phyloP scores from a whole-genome alignment of 2,329 filamentous ascomycete species.

The Bipolaris gigantea region DNA sequence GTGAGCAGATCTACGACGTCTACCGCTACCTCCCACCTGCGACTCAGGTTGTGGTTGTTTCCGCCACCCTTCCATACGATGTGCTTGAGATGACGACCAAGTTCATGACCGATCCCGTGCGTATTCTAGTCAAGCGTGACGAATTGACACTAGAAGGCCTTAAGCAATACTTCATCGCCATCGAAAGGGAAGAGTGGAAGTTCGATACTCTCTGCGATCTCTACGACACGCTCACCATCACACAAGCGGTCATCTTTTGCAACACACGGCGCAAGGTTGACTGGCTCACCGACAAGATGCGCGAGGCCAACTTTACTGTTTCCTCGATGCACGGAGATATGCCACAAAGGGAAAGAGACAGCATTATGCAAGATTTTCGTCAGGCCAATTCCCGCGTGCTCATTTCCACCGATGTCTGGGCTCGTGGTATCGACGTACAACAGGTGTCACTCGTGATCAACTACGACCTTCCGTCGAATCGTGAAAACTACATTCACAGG shows the following conservation, averaged over 20 bases:
- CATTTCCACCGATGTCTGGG: conserved; percentile 98
- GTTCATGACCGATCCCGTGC: conserved; percentile 98
- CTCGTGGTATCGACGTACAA: conserved; percentile 97
- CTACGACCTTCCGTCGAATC: conserved; percentile 96
- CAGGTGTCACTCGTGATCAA: conserved; percentile 99
- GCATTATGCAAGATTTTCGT: conserved; percentile 98
- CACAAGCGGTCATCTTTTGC: conserved; percentile 99
- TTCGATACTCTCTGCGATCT: conserved; percentile 98
- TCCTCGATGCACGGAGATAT: conserved; percentile 99
- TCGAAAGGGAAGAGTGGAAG: conserved; percentile 99
- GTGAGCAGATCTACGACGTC: conserved; percentile 98
- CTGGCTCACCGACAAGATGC: conserved; percentile 99
- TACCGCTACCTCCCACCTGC: conserved; percentile 95
- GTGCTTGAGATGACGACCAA: conserved; percentile 99
- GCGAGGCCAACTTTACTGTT: conserved; percentile 97
- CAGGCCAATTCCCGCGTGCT: conserved; percentile 94
- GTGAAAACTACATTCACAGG: conserved; percentile 99
- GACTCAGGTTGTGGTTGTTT: conserved; percentile 97
- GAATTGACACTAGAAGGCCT: conserved; percentile 95
- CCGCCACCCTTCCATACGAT: conserved; percentile 94
- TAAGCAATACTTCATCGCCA: conserved; percentile 99
- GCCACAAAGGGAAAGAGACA: conserved; percentile 97
- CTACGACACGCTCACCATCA: conserved; percentile 98
- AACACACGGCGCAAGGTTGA: conserved; percentile 99
- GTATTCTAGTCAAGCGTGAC: conserved; percentile 97